Base-by-base conservation (phyloP, 768 basidiomycete species). In the Suillus weaverae region DNA sequence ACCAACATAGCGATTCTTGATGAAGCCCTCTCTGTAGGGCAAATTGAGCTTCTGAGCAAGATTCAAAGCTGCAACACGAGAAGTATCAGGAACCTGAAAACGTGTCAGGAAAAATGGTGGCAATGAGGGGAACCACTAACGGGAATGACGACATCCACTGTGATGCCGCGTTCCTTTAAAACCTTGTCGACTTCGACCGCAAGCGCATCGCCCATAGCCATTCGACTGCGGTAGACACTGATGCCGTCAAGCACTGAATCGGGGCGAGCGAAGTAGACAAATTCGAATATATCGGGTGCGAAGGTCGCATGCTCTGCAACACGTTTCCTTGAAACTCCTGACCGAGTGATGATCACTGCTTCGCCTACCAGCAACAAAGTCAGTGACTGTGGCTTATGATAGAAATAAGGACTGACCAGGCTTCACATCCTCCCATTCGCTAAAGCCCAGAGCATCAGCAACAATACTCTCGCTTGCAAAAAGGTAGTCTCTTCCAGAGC, bases 281-380 rank as follows among this genome's bases (percentile, higher is more conserved):
- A 97, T 84, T 99, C 97, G 74, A 99, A 99, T 71, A 99, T 97
- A 78, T 99, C 97, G 26, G 97, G 97, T 1, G 97, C 92, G 74
- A 98, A 97, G 2, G 85, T 86, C 8, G 87, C 85, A 8, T 87
- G 81, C 20, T 87, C 80, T 11, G 84, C 85, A 59, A 94, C 89
- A 71, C 91, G 86, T 26, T 94, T 87, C 56, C 93, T 84, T 8
- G 88, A 86, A 61, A 98, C 85, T 38, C 84, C 83, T 60, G 80
- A 83, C 59, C 94, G 90, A 8, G 97, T 99, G 73, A 97, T 93
- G 74, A 99, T 99, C 48, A 99, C 81, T 18, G 97, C 96, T 78
- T 99, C 96, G 38, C 97, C 95, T 95, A 41, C 38, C 57, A 39
- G 61, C 1, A 35, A 20, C 22, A 38, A 44, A 16, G 50, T 67